phyloP scores from a whole-genome alignment of 2,329 filamentous ascomycete genomes.

The Sclerotinia spermophila region DNA sequence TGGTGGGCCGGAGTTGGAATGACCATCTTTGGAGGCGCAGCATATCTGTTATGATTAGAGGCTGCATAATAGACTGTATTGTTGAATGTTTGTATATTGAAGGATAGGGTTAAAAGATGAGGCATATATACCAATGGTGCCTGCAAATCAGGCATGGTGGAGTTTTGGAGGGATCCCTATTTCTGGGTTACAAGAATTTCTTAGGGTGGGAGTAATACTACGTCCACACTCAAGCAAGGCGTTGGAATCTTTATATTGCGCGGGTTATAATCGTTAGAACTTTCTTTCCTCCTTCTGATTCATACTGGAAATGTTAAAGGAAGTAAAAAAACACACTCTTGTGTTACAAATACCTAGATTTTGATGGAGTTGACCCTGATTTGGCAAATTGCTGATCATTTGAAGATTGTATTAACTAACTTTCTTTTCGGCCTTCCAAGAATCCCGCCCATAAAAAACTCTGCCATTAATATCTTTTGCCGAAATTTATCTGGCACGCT shows the following conservation, averaged over 20 bases:
- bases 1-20: conserved; percentile 38
- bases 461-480: not conserved
- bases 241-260: conserved; percentile 10
- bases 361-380: not conserved
- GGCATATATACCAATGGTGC: conserved; percentile 24
- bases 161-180: conserved; percentile 18
- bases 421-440: not conserved
- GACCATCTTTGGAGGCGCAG: conserved; percentile 37
- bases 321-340: not conserved
- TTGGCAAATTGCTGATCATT: not conserved
- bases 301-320: conserved; percentile 3
- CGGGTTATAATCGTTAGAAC: not conserved
- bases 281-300: not conserved
- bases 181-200: conserved; percentile 20
- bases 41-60: conserved; percentile 34
- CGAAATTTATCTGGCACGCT: not conserved
- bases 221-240: conserved; percentile 5
- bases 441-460: not conserved
- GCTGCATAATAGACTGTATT: not conserved
- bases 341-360: not conserved
- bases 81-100: conserved; percentile 25
- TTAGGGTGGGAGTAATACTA: conserved; percentile 5
- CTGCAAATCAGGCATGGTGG: conserved; percentile 9
- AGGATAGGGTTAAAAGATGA: conserved; percentile 17
- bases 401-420: not conserved